These are phyloP conservation scores for Phlebiopsis flavidoalba DNA, from an alignment of 768 basidiomycete species.

Conservation along the genomic window DNA sequence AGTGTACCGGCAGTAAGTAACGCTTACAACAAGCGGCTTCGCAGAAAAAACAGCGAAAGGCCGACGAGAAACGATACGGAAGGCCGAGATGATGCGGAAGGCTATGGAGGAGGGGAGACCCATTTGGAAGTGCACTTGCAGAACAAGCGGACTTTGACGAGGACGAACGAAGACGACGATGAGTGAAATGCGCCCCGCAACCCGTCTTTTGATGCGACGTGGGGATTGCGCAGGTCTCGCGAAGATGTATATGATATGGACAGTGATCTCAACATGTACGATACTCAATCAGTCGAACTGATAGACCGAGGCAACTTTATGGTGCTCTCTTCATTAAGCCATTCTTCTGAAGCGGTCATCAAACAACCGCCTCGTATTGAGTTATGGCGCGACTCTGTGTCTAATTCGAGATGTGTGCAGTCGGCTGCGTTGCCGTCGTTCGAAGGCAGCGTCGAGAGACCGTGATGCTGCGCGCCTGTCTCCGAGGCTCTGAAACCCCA, in stretches of 20 bases:
- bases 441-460: neutral
- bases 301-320: neutral
- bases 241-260: neutral
- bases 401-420: neutral
- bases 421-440: neutral
- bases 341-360: neutral
- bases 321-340: neutral
- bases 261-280: neutral
- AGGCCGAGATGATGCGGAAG: slow-evolving; percentile 46
- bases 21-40: slow-evolving; percentile 67
- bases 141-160: slow-evolving; percentile 38
- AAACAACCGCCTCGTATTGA: neutral
- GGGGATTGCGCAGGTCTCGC: neutral
- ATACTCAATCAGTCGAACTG: neutral
- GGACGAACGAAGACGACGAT: slow-evolving; percentile 59
- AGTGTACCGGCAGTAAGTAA: slow-evolving; percentile 88
- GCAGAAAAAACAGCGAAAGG: slow-evolving; percentile 67
- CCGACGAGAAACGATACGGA: slow-evolving; percentile 57
- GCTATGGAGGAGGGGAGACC: slow-evolving; percentile 57
- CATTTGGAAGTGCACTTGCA: slow-evolving; percentile 57
- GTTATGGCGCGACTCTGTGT: neutral
- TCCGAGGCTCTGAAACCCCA: neutral
- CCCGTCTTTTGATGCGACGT: neutral
- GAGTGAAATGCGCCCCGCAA: neutral
- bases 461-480: slow-evolving; percentile 3